Conservation (phyloP, 495 filamentous ascomycete species). For the Chaetomium tenue region DNA sequence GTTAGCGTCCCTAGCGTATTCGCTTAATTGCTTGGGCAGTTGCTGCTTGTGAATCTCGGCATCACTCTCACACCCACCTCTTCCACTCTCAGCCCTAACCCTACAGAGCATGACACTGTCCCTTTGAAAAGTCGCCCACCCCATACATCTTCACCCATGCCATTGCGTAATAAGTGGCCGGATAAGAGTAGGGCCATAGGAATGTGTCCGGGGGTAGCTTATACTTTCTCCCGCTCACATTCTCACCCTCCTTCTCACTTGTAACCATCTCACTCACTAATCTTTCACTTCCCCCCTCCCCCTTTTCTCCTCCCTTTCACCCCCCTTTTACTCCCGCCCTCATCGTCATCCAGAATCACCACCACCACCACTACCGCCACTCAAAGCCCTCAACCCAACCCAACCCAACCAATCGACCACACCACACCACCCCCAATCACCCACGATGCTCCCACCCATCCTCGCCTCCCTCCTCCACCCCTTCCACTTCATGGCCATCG, state of each 20-base stretch:
- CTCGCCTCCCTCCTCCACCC: slow-evolving; percentile 38
- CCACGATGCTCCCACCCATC: slow-evolving; percentile 12
- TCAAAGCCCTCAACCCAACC: not conserved
- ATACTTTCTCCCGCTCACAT: not conserved
- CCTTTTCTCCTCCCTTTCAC: not conserved
- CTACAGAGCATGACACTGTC: not conserved
- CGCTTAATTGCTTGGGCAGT: no score
- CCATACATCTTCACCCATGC: not conserved
- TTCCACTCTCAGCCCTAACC: not conserved
- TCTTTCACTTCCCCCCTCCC: not conserved
- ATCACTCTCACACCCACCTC: no score
- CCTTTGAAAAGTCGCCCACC: not conserved
- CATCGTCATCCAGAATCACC: not conserved
- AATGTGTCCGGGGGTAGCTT: not conserved
- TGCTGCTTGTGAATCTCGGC: no score
- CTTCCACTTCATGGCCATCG: slow-evolving; percentile 40
- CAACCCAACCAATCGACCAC: slow-evolving; percentile 4
- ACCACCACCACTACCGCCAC: not conserved
- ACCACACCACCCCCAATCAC: no score
- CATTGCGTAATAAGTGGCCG: slow-evolving; percentile 13
- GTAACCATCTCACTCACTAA: not conserved
- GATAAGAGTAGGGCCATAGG: not conserved
- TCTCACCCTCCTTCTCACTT: not conserved
- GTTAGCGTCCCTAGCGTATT: no score
- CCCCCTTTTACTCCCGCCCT: not conserved